phyloP scores from a whole-genome alignment of 352 stramenopile genomes.

The Globisporangium nagaii region DNA sequence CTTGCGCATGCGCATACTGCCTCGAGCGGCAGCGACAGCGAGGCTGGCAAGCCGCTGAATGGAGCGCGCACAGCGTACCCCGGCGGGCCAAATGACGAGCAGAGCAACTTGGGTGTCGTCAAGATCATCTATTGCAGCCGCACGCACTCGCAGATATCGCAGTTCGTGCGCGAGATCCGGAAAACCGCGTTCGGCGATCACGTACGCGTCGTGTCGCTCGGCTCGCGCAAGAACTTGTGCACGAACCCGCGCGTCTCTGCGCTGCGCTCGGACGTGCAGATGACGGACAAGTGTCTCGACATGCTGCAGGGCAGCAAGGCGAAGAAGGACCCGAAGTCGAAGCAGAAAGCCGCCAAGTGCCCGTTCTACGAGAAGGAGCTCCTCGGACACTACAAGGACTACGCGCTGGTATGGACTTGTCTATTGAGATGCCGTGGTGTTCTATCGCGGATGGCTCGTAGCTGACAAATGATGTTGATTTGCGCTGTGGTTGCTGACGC shows the following conservation, averaged over 20 bases:
- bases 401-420: conserved; percentile 79
- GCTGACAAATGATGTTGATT: too few species aligned
- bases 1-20: not conserved
- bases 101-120: conserved; percentile 32
- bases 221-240: conserved; percentile 83
- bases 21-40: conserved; percentile 34
- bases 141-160: conserved; percentile 87
- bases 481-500: not conserved
- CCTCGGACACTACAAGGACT: conserved; percentile 66
- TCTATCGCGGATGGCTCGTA: too few species aligned
- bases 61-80: not conserved
- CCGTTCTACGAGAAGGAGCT: conserved; percentile 80
- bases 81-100: conserved; percentile 13
- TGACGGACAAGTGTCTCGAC: conserved; percentile 82
- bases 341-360: conserved; percentile 61
- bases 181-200: conserved; percentile 68
- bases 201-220: conserved; percentile 76
- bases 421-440: too few species aligned
- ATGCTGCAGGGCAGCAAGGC: conserved; percentile 75
- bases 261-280: conserved; percentile 66
- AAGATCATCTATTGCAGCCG: conserved; percentile 91
- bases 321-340: conserved; percentile 34
- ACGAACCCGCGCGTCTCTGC: conserved; percentile 67
- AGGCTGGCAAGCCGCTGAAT: conserved; percentile 7
- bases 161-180: conserved; percentile 85